These are phyloP conservation scores for Linaria vulgaris DNA, from an alignment of 257 asterid species.

Conservation along the genomic window DNA sequence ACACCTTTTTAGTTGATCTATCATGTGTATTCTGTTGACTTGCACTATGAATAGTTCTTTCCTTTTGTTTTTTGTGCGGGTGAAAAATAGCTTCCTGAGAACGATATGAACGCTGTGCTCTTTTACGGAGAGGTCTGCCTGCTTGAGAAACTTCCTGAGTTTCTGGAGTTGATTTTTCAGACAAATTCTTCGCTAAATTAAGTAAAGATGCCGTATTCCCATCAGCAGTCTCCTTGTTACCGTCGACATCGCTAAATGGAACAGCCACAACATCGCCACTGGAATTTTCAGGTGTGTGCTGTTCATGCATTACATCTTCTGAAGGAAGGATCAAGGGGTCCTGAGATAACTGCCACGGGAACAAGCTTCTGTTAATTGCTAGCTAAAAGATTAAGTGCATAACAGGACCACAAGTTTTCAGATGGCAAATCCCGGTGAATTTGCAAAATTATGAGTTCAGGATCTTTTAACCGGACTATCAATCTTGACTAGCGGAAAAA, in stretches of 20 bases:
- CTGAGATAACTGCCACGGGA: constrained; percentile 40
- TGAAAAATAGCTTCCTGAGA: constrained; percentile 23
- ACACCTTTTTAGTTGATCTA: constrained; percentile 23
- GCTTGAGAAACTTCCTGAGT: constrained; percentile 30
- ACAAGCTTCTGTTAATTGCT: constrained; percentile 15
- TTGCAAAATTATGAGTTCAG: background rate
- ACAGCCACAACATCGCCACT: constrained; percentile 28
- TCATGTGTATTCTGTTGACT: constrained; percentile 27
- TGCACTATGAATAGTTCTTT: constrained; percentile 28
- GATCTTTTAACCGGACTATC: constrained; percentile 3
- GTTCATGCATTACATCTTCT: constrained; percentile 33
- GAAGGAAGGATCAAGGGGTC: constrained; percentile 34
- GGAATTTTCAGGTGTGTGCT: constrained; percentile 22
- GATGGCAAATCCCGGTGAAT: constrained; percentile 2
- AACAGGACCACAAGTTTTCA: background rate
- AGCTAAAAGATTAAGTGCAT: constrained; percentile 12
- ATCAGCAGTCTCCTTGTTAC: constrained; percentile 26
- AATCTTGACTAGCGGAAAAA: background rate
- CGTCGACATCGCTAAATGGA: constrained; percentile 26
- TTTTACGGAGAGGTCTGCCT: constrained; percentile 24
- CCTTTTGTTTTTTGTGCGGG: constrained; percentile 37
- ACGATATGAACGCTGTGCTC: constrained; percentile 25
- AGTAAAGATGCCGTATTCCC: constrained; percentile 24
- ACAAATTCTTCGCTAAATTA: constrained; percentile 33
- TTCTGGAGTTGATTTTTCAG: constrained; percentile 27